phyloP scores from a whole-genome alignment of 257 asterid genomes.

The Salvia miltiorrhiza region DNA sequence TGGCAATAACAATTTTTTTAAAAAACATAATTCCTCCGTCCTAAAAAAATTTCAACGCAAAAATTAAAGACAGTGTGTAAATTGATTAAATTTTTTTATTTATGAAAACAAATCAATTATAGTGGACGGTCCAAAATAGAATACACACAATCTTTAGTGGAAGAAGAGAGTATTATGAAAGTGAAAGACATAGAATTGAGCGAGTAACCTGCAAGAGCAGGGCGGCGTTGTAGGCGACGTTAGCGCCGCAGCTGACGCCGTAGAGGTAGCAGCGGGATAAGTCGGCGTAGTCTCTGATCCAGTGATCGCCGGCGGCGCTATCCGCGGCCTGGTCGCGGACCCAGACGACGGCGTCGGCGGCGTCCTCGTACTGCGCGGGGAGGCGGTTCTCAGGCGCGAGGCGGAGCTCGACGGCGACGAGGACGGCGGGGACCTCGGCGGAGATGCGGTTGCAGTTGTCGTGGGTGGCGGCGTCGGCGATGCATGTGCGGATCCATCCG shows the following conservation, averaged over 20 bases:
- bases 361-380: conserved; percentile 81
- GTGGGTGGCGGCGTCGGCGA: conserved; percentile 38
- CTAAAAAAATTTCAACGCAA: too few relatives aligned
- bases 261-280: conserved; percentile 64
- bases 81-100: too few relatives aligned
- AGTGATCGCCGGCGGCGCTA: conserved; percentile 40
- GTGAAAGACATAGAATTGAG: too few relatives aligned
- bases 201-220: conserved; percentile 13
- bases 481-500: conserved; percentile 44
- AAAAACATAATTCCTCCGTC: too few relatives aligned
- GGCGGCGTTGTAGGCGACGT: conserved; percentile 57
- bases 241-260: conserved; percentile 67
- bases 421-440: conserved; percentile 53
- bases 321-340: conserved; percentile 41
- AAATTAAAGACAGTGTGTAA: too few relatives aligned
- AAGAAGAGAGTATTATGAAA: too few relatives aligned
- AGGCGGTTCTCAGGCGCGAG: conserved; percentile 76
- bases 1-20: too few relatives aligned
- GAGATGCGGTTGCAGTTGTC: conserved; percentile 43
- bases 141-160: too few relatives aligned
- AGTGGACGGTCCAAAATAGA: too few relatives aligned
- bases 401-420: conserved; percentile 59
- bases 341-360: conserved; percentile 60
- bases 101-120: too few relatives aligned
- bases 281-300: conserved; percentile 69